A percentile compares a stretch with the other conserved stretches of the same genome.
phyloP scores from a whole-genome alignment of 305 asterid genomes.

The Euphrasia arctica region DNA sequence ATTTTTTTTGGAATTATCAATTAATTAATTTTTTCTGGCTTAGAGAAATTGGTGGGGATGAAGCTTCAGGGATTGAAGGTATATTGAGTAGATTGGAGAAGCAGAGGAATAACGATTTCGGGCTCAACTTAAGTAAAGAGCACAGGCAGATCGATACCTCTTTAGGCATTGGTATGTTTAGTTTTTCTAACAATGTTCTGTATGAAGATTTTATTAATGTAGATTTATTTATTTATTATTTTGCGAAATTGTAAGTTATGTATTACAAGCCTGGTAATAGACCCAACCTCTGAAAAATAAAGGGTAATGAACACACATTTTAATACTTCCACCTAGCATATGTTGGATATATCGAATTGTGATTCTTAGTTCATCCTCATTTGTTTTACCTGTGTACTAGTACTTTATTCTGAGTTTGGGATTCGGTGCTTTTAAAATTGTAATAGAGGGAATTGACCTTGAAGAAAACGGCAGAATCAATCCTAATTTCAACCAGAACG shows the following conservation, averaged over 20 bases:
- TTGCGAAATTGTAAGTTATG: conserved; percentile 1
- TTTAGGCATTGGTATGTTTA: conserved; percentile 37
- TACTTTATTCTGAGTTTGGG: conserved; percentile 32
- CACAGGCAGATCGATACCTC: conserved; percentile 31
- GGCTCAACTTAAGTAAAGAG: conserved; percentile 40
- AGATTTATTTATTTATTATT: background rate
- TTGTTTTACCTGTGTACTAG: background rate
- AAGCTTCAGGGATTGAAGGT: conserved; percentile 62
- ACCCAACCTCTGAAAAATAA: too few relatives aligned
- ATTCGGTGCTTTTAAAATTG: conserved; percentile 32
- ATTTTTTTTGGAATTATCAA: conserved; percentile 3
- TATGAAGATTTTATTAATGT: conserved; percentile 10
- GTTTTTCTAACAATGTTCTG: conserved; percentile 9
- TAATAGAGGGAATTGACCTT: conserved; percentile 47
- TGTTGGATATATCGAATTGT: background rate
- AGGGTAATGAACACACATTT: too few relatives aligned
- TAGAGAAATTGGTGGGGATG: conserved; percentile 51
- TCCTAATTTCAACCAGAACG: conserved; percentile 30
- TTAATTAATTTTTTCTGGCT: conserved; percentile 27
- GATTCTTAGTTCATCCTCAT: background rate
- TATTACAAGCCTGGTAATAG: background rate
- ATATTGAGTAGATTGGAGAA: conserved; percentile 77
- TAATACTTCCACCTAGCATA: too few relatives aligned
- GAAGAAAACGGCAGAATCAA: conserved; percentile 37
- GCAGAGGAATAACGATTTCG: conserved; percentile 60